phyloP scores from a whole-genome alignment of 306 rosid genomes.

The Acacia melanoxylon region DNA sequence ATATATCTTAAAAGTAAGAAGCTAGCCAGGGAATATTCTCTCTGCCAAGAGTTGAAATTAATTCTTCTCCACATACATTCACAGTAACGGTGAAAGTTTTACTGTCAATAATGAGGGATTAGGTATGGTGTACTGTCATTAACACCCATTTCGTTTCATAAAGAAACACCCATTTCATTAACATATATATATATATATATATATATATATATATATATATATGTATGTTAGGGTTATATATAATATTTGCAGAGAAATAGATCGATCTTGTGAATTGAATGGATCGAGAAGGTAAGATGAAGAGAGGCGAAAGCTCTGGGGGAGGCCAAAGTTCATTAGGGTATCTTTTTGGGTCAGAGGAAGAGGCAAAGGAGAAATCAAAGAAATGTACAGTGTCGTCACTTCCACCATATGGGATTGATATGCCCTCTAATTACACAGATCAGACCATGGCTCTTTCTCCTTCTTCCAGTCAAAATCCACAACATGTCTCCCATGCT shows the following conservation, averaged over 20 bases:
- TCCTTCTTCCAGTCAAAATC: slow-evolving; percentile 38
- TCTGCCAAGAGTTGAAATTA: not conserved
- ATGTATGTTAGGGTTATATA: slow-evolving; percentile 3
- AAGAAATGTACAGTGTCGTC: not conserved
- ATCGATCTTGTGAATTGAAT: slow-evolving; percentile 14
- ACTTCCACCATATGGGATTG: slow-evolving; percentile 62
- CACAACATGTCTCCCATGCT: slow-evolving; percentile 18
- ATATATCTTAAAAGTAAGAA: too few relatives aligned
- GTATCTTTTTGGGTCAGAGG: slow-evolving; percentile 69
- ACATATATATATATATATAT: too few relatives aligned
- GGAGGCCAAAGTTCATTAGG: slow-evolving; percentile 79
- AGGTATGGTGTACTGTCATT: slow-evolving; percentile 29
- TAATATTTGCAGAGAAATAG: not conserved
- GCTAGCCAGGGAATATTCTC: not conserved
- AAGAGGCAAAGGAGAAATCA: slow-evolving; percentile 32
- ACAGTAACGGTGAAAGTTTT: not conserved
- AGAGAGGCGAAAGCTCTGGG: slow-evolving; percentile 71
- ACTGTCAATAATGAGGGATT: slow-evolving; percentile 21
- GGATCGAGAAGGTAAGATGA: slow-evolving; percentile 39
- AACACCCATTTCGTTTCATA: not conserved
- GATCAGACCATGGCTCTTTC: not conserved
- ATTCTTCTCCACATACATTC: not conserved
- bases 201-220: too few relatives aligned
- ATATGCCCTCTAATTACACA: not conserved
- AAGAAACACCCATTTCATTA: too few relatives aligned